Conservation (phyloP, 2,329 filamentous ascomycete genomes). For the Chaetomiaceae sp. region DNA sequence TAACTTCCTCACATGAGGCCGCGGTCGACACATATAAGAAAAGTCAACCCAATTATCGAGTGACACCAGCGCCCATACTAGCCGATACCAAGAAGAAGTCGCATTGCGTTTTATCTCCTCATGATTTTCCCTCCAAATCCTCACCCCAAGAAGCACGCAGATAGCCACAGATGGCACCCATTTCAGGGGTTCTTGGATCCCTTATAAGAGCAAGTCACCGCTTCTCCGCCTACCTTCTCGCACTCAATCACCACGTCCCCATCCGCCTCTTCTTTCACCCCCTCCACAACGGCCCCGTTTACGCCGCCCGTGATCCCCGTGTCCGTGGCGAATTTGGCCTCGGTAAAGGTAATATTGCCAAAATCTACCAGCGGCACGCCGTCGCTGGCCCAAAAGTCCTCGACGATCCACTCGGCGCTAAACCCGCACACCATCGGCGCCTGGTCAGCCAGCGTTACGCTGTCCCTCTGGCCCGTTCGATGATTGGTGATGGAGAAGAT, state of each 20-base stretch:
- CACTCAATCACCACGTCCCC: conserved; percentile 5
- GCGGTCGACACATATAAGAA: no score
- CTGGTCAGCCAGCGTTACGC: background rate
- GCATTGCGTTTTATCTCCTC: no score
- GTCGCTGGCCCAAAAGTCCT: conserved; percentile 7
- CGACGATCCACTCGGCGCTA: conserved; percentile 11
- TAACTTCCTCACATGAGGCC: no score
- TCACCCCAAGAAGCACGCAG: no score
- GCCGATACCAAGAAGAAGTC: no score
- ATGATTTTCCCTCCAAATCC: no score
- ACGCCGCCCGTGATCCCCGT: background rate
- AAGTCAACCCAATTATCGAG: no score
- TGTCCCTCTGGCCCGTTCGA: background rate
- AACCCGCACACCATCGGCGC: conserved; percentile 7
- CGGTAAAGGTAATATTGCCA: background rate
- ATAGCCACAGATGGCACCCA: no score
- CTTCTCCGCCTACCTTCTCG: background rate
- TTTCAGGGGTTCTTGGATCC: background rate
- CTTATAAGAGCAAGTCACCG: background rate
- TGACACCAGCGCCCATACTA: background rate
- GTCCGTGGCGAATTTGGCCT: background rate
- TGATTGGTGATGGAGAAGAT: background rate
- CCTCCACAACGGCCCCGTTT: background rate
- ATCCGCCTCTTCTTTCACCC: background rate
- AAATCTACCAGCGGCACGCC: conserved; percentile 11